Evolutionary conservation across 1,139 yeast genomes (phyloP).

Genomic region (Suhomyces coccinellae): DNA sequence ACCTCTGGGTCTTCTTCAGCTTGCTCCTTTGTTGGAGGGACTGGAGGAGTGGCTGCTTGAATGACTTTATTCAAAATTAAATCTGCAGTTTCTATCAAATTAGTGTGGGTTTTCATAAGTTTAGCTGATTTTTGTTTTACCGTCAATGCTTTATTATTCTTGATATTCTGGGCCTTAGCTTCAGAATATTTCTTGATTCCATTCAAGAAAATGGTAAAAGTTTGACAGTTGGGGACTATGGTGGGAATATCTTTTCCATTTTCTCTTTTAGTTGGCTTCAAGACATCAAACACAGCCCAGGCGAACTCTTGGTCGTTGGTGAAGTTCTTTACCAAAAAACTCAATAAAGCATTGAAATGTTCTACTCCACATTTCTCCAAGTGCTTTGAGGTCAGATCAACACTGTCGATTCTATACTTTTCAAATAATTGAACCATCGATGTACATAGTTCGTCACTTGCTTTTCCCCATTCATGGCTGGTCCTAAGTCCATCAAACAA

Average conservation of each 20-base stretch:
- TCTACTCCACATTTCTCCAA: constrained; percentile 23
- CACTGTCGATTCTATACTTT: constrained; percentile 13
- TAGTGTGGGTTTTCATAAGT: constrained; percentile 32
- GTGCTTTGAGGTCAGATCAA: not conserved
- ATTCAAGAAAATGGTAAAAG: constrained; percentile 43
- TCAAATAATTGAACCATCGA: constrained; percentile 29
- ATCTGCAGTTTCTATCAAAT: constrained; percentile 30
- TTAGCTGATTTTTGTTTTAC: constrained; percentile 23
- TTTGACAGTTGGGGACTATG: constrained; percentile 36
- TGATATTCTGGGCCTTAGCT: constrained; percentile 20
- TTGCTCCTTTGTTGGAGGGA: constrained; percentile 33
- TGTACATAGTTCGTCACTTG: constrained; percentile 22
- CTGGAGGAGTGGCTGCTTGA: constrained; percentile 35
- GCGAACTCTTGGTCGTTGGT: constrained; percentile 34
- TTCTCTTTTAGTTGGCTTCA: constrained; percentile 20
- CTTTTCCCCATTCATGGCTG: constrained; percentile 36
- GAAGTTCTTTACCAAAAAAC: constrained; percentile 37
- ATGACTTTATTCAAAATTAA: constrained; percentile 30
- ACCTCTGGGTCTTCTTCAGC: constrained; percentile 22
- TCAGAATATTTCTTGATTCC: constrained; percentile 34
- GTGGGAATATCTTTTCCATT: constrained; percentile 13
- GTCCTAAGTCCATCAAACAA: constrained; percentile 59
- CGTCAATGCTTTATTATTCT: constrained; percentile 18
- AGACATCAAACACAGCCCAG: constrained; percentile 41
- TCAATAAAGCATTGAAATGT: constrained; percentile 42